A percentile compares a stretch with the other conserved stretches of the same genome.
Conservation (phyloP, 768 basidiomycete species). For the Boletus reticulatus region DNA sequence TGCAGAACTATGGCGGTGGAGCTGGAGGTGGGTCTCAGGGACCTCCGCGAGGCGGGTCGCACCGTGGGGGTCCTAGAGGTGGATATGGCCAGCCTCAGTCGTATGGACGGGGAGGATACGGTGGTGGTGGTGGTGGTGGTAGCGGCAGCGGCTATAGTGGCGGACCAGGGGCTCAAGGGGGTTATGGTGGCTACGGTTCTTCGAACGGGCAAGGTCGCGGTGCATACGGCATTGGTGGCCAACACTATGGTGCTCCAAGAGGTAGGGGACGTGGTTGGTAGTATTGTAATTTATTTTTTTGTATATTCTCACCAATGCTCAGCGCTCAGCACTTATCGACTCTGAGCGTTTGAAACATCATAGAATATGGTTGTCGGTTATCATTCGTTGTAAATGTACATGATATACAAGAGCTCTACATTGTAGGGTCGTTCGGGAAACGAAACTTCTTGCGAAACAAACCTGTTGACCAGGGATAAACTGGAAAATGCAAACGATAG, state of each 20-base stretch:
- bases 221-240: constrained; percentile 37
- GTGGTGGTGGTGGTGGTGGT: constrained; percentile 12
- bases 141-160: constrained; percentile 9
- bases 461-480: neutral
- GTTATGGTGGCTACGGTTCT: constrained; percentile 34
- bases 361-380: constrained; percentile 6
- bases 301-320: constrained; percentile 19
- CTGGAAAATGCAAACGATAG: neutral
- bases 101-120: constrained; percentile 28
- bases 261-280: constrained; percentile 51
- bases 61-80: constrained; percentile 27
- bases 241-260: constrained; percentile 31
- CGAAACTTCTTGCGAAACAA: neutral
- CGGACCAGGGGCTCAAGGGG: constrained; percentile 19
- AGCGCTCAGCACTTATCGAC: neutral
- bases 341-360: neutral
- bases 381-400: constrained; percentile 17
- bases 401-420: constrained; percentile 5
- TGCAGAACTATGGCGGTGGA: constrained; percentile 30
- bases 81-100: constrained; percentile 24
- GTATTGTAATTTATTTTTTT: constrained; percentile 28
- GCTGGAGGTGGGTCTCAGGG: constrained; percentile 30
- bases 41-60: constrained; percentile 23
- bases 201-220: constrained; percentile 34
- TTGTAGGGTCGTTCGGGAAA: neutral